A percentile compares a stretch with the other conserved stretches of the same genome.
Conservation (phyloP, 306 rosid genomes). For the Calophaca sinica region DNA sequence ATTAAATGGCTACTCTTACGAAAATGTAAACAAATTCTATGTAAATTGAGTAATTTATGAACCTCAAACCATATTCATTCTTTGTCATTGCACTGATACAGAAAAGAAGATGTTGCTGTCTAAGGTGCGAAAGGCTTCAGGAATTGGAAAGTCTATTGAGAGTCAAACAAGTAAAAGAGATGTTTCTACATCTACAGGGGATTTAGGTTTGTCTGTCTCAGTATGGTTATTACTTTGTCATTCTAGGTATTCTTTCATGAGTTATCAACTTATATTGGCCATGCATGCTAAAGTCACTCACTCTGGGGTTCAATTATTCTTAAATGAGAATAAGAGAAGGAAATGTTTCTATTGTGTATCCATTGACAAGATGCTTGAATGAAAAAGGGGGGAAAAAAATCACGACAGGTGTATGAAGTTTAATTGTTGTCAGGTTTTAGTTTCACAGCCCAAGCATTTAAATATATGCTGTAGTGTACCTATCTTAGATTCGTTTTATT, state of each 20-base stretch:
- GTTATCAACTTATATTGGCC: slow-evolving; percentile 27
- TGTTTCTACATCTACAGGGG: slow-evolving; percentile 81
- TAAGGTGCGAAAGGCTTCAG: slow-evolving; percentile 83
- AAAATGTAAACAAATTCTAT: slow-evolving; percentile 27
- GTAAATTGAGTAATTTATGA: slow-evolving; percentile 23
- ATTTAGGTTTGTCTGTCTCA: slow-evolving; percentile 69
- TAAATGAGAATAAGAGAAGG: slow-evolving; percentile 14
- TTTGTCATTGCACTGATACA: slow-evolving; percentile 49
- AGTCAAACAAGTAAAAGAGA: slow-evolving; percentile 63
- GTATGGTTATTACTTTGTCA: slow-evolving; percentile 17
- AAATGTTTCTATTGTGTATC: slow-evolving; percentile 1
- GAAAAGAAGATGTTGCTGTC: slow-evolving; percentile 91
- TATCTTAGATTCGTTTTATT: slow-evolving; percentile 34
- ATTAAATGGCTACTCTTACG: background rate
- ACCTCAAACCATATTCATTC: slow-evolving; percentile 39
- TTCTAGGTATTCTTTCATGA: background rate
- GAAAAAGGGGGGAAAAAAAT: background rate
- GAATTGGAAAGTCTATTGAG: slow-evolving; percentile 61
- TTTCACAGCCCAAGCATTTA: slow-evolving; percentile 8
- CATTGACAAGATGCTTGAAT: slow-evolving; percentile 24
- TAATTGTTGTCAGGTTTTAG: slow-evolving; percentile 6
- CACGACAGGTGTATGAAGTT: background rate
- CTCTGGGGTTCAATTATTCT: slow-evolving; percentile 14
- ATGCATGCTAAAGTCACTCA: slow-evolving; percentile 24
- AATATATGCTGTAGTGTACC: slow-evolving; percentile 7